Base-by-base conservation (phyloP, 225 moss, liverwort and hornwort species). In the Polytrichum formosum region DNA sequence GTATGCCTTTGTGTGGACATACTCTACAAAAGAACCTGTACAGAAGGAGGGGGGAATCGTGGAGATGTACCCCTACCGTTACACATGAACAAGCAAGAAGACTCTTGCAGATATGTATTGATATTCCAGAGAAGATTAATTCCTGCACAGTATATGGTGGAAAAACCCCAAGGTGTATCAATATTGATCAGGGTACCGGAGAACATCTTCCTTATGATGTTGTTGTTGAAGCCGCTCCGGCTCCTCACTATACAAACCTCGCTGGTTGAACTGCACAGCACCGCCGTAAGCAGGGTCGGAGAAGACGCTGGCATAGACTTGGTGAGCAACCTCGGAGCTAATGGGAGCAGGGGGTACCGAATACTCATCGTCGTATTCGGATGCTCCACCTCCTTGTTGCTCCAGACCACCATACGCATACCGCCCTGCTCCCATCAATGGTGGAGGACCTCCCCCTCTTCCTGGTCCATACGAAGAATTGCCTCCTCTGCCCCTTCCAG, bases 211-310 rank as follows among this genome's bases (percentile, higher is more conserved):
- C 55, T 58, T 69, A 16, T 56, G 78, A 65, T 76, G 81, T 4
- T 4, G 53, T 53, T 72, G 56, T 33, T 23, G 71, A 0, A 64
- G 1, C 0, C 20, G 6, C 6, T 37, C 26, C 0, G 81, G 76
- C 70, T 84, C 72, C 55, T 87, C 83, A 0, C 67, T 69, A 2
- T 83, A 84, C 4, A 76, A 72, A 0, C 65, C 74, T 1, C 8
- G 29, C 0, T 78, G 10, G 28, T 87, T 87, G 13, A 72, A 6
- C 2, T 81, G 76, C 4, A 69, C 70, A 2, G 87, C 87, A 54
- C 83, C 76, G 2, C 83, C 76, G 8, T 87, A 87, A 13, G 81
- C 87, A 33, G 83, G 87, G 67, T 87, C 83, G 0, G 83, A 73
- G 21, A 87, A 87, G 55, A 87, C 87, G 69, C 81, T 83, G 2